These are phyloP conservation scores for Trametes gibbosa DNA, from an alignment of 768 basidiomycete genomes.

Conservation along the genomic window DNA sequence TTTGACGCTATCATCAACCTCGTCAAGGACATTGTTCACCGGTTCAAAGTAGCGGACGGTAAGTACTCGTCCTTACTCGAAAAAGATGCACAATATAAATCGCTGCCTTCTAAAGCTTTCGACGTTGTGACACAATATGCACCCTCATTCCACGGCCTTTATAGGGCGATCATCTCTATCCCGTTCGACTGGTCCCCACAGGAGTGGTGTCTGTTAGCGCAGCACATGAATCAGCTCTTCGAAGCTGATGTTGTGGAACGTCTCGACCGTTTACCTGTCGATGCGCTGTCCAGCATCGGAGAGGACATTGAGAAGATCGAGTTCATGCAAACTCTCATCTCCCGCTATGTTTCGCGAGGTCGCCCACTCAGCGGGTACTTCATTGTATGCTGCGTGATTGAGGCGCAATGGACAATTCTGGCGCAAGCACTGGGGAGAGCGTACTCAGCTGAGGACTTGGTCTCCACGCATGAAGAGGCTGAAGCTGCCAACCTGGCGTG, in stretches of 20 bases:
- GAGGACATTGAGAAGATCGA: conserved; percentile 49
- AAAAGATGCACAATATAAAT: not conserved
- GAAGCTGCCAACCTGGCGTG: conserved; percentile 84
- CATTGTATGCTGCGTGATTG: conserved; percentile 84
- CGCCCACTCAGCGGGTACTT: conserved; percentile 86
- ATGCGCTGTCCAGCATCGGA: conserved; percentile 56
- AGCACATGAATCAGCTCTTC: conserved; percentile 58
- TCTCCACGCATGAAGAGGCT: conserved; percentile 55
- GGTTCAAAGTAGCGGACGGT: conserved; percentile 55
- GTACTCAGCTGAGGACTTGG: conserved; percentile 8
- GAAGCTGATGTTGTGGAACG: conserved; percentile 65
- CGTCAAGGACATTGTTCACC: conserved; percentile 51
- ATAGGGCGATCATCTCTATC: conserved; percentile 80
- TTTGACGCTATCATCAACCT: conserved; percentile 63
- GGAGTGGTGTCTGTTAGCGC: conserved; percentile 61
- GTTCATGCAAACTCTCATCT: conserved; percentile 67
- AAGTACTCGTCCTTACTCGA: conserved; percentile 27
- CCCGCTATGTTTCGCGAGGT: conserved; percentile 71
- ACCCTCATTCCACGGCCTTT: conserved; percentile 83
- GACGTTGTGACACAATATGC: conserved; percentile 71
- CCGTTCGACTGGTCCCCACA: conserved; percentile 68
- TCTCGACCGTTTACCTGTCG: conserved; percentile 66
- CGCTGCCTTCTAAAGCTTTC: conserved; percentile 44
- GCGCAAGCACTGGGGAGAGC: conserved; percentile 59
- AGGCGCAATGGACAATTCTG: conserved; percentile 82